These are phyloP conservation scores for Zalaria sp. DNA, from an alignment of 2,329 filamentous ascomycete species.

Conservation along the genomic window DNA sequence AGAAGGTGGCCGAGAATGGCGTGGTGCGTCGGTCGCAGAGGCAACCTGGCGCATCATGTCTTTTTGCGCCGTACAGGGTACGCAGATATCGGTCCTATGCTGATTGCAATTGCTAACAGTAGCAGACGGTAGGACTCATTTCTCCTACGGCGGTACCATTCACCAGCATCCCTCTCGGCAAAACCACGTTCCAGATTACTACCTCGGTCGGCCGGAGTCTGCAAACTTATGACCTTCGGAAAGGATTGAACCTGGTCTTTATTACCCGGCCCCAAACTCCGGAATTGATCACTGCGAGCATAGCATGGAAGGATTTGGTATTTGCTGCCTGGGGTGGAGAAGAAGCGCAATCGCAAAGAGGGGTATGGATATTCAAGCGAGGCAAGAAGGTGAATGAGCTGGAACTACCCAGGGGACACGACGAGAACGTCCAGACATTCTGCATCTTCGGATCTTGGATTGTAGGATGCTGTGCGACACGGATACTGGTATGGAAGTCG, in stretches of 20 bases:
- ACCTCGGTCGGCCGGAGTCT: slow-evolving; percentile 82
- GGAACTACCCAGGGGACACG: slow-evolving; percentile 47
- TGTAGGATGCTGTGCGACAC: slow-evolving; percentile 59
- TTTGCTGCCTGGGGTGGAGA: slow-evolving; percentile 78
- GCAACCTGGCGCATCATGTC: slow-evolving; percentile 42
- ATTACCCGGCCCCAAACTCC: slow-evolving; percentile 85
- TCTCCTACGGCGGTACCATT: slow-evolving; percentile 86
- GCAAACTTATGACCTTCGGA: slow-evolving; percentile 89
- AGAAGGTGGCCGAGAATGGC: slow-evolving; percentile 39
- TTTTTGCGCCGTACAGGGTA: slow-evolving; percentile 91
- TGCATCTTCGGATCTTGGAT: slow-evolving; percentile 86
- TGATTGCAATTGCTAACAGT: neutral
- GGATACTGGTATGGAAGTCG: slow-evolving; percentile 82
- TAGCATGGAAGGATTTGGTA: slow-evolving; percentile 74
- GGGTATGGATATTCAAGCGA: slow-evolving; percentile 83
- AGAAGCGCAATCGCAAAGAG: slow-evolving; percentile 39
- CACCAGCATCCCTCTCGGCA: slow-evolving; percentile 74
- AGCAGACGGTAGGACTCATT: slow-evolving; percentile 78
- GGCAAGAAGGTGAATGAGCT: slow-evolving; percentile 74
- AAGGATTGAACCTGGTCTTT: slow-evolving; percentile 84
- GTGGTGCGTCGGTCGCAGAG: slow-evolving; percentile 11
- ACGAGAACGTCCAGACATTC: slow-evolving; percentile 62
- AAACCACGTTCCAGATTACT: slow-evolving; percentile 93
- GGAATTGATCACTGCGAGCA: slow-evolving; percentile 68
- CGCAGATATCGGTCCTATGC: slow-evolving; percentile 16